phyloP scores from a whole-genome alignment of 345 rosid species.

The Populus euphratica region DNA sequence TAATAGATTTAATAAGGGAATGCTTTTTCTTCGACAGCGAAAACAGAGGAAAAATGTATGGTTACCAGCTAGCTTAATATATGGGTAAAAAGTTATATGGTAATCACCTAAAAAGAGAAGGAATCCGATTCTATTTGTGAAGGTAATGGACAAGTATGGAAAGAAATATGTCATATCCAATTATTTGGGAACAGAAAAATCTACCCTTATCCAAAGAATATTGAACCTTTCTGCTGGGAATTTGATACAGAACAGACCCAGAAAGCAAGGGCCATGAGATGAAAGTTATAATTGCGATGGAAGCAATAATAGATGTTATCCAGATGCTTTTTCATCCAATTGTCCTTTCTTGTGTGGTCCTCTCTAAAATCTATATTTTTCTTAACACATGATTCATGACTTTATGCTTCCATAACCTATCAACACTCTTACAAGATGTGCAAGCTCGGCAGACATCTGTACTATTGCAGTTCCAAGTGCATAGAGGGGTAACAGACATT shows the following conservation, averaged over 20 bases:
- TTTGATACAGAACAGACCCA: background rate
- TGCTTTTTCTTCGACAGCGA: background rate
- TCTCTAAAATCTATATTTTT: background rate
- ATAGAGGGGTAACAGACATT: background rate
- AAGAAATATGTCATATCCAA: background rate
- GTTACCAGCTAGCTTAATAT: too few species aligned
- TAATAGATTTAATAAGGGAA: background rate
- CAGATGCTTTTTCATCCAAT: background rate
- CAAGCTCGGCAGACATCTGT: background rate
- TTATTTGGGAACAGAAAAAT: background rate
- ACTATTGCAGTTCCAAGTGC: background rate
- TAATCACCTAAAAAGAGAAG: background rate
- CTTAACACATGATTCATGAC: background rate
- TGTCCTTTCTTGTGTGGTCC: background rate
- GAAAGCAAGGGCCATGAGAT: constrained; percentile 1
- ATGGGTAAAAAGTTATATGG: background rate
- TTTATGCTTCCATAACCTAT: background rate
- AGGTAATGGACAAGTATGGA: background rate
- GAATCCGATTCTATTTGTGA: background rate
- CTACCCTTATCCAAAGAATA: background rate
- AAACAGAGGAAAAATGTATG: background rate
- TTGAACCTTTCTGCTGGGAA: background rate
- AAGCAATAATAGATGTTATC: background rate
- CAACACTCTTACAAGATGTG: background rate
- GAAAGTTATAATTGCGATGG: background rate